Evolutionary conservation across 1,284 basidiomycete species (phyloP), one percentile per base, ranked within the genome.

Genomic region (Stygiomarasmius scandens): DNA sequence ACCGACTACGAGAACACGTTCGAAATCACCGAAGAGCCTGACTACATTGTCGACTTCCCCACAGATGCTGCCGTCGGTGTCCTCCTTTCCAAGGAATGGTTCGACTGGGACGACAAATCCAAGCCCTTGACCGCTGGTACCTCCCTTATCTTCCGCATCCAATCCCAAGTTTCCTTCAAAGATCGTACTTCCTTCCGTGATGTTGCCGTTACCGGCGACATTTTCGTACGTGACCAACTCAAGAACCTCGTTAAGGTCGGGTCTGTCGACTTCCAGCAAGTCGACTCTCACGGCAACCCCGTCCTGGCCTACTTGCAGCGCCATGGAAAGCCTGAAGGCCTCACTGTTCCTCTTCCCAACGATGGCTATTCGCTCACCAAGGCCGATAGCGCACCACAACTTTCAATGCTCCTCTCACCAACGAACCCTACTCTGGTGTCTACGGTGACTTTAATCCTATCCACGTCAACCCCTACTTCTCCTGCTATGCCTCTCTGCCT

Each of bases 401-500:
- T 1, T 94, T 93, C 78, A 85, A 77, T 54, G 81, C 93, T 2
- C 93, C 96, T 16, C 78, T 92, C 44, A 93, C 93, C 55, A 98
- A 99, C 72, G 88, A 97, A 76, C 90, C 95, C 3, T 98, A 98
- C 79, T 98, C 95, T 4, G 89, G 90, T 73, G 86, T 96, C 58
- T 98, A 96, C 2, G 96, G 96, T 49, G 97, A 99, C 76, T 98
- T 94, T 82, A 98, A 92, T 66, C 91, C 93, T 16, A 97, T 99
- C 65, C 97, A 99, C 74, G 81, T 97, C 75, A 98, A 99, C 77
- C 97, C 96, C 0, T 98, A 98, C 82, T 98, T 99, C 79, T 87
- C 96, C 25, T 90, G 95, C 71, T 95, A 93, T 66, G 96, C 96
- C 14, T 86, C 89, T 20, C 87, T 99, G 22, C 96, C 96, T 27